Evolutionary conservation across 768 basidiomycete genomes (phyloP).

Genomic region (Termitomyces sp.): DNA sequence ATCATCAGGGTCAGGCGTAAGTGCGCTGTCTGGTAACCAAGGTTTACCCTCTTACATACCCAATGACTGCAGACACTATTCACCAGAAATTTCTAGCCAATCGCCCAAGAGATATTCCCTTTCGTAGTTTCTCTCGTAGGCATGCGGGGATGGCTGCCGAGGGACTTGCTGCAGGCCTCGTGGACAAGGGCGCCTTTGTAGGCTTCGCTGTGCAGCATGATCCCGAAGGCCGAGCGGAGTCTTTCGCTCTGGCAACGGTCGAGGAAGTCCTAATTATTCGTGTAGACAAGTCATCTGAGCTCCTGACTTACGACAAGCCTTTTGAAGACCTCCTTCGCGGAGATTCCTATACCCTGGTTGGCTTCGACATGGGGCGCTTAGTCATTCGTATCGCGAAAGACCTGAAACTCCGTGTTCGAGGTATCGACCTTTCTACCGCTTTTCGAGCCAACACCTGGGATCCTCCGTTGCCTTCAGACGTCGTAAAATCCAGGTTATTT

Average conservation of each 20-base stretch:
- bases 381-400: conserved; percentile 27
- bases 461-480: conserved; percentile 21
- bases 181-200: background rate
- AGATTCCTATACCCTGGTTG: conserved; percentile 20
- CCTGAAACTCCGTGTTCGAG: conserved; percentile 22
- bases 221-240: conserved; percentile 1
- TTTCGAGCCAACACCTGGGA: conserved; percentile 13
- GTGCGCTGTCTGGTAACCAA: background rate
- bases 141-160: conserved; percentile 10
- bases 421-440: conserved; percentile 32
- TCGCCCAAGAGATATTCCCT: conserved; percentile 1
- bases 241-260: conserved; percentile 11
- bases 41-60: background rate
- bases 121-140: conserved; percentile 7
- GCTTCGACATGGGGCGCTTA: conserved; percentile 31
- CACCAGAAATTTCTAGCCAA: conserved; percentile 8
- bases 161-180: background rate
- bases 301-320: conserved; percentile 6
- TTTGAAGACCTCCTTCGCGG: conserved; percentile 17
- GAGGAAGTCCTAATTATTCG: conserved; percentile 7
- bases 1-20: background rate
- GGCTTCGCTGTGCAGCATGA: conserved; percentile 8
- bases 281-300: conserved; percentile 1
- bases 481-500: conserved; percentile 18
- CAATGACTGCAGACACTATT: conserved; percentile 1